Percentiles rank a stretch among this genome's conserved stretches.
These are phyloP conservation scores for Quercus ilex DNA, from an alignment of 306 rosid genomes.

Conservation along the genomic window DNA sequence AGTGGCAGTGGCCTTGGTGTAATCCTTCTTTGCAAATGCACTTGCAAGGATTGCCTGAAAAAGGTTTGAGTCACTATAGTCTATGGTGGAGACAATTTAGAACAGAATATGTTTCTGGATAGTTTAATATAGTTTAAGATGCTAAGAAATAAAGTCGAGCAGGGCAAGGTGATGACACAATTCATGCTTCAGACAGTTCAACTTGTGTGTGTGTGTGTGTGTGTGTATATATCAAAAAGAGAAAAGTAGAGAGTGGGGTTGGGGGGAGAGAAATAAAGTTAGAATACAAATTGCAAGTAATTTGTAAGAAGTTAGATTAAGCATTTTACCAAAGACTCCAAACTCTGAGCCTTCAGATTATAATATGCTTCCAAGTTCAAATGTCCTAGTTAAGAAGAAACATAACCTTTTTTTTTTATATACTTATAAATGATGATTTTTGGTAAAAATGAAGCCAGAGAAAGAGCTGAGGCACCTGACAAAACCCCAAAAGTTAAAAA, in stretches of 20 bases:
- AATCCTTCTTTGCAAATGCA: slow-evolving; percentile 87
- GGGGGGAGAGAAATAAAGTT: no score
- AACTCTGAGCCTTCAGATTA: neutral
- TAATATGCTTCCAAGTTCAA: no score
- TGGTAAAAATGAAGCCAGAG: neutral
- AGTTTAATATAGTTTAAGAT: neutral
- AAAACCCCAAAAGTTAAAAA: neutral
- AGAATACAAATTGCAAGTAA: no score
- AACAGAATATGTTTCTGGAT: neutral
- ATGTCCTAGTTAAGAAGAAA: no score
- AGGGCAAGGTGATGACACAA: neutral
- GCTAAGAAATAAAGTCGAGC: neutral
- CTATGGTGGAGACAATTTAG: neutral
- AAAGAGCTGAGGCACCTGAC: neutral
- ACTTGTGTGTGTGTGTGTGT: neutral
- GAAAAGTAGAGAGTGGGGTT: neutral
- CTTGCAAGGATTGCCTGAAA: slow-evolving; percentile 87
- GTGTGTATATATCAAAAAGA: no score
- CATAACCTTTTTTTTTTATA: no score
- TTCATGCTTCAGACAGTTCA: neutral
- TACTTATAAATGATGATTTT: neutral
- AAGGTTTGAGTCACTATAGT: slow-evolving; percentile 8
- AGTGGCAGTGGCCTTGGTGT: slow-evolving; percentile 58
- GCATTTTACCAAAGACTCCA: neutral
- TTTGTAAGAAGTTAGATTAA: neutral